These are phyloP conservation scores for Cydonia oblonga DNA, from an alignment of 331 rosid genomes.

Conservation along the genomic window DNA sequence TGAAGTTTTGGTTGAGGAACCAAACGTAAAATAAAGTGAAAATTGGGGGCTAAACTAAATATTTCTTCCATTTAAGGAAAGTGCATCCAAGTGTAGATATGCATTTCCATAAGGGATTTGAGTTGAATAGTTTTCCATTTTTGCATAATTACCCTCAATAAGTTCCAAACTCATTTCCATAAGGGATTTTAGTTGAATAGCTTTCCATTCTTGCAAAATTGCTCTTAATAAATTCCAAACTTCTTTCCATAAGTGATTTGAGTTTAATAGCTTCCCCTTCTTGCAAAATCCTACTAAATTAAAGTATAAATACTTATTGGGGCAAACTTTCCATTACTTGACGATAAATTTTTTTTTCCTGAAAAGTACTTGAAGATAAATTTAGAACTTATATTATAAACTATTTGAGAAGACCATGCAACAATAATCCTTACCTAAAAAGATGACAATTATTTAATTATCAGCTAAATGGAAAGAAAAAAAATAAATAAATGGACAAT, in stretches of 20 bases:
- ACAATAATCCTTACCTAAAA: not conserved
- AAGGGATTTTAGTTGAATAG: too few relatives aligned
- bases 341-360: too few relatives aligned
- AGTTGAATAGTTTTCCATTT: too few relatives aligned
- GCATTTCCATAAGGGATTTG: not conserved
- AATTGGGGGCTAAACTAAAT: not conserved
- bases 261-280: not conserved
- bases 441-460: not conserved
- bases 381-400: not conserved
- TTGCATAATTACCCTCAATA: too few relatives aligned
- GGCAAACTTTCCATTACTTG: not conserved
- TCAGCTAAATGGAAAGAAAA: not conserved
- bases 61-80: not conserved
- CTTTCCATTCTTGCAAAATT: too few relatives aligned
- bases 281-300: not conserved
- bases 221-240: too few relatives aligned
- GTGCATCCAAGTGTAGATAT: not conserved
- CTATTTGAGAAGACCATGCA: not conserved
- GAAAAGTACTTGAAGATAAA: not conserved
- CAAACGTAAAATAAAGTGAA: too few relatives aligned
- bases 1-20: not conserved
- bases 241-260: too few relatives aligned
- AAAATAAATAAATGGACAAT: not conserved
- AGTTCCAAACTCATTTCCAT: too few relatives aligned
- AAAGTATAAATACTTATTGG: not conserved